A percentile compares a stretch with the other conserved stretches of the same genome.
Conservation (phyloP, 2,329 filamentous ascomycete species). For the Arthrobotrys iridis region DNA sequence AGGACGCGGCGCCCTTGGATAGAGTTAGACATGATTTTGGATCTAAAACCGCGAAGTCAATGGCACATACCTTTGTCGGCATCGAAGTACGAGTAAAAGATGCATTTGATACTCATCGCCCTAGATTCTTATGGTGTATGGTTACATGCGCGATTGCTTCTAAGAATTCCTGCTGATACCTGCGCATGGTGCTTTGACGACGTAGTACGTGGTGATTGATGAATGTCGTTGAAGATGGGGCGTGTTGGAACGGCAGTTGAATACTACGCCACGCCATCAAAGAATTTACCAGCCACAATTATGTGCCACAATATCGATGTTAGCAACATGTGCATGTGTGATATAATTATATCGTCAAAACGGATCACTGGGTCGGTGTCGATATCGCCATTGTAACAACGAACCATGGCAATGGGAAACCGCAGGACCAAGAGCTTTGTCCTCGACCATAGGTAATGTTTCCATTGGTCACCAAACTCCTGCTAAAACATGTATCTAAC, state of each 20-base stretch:
- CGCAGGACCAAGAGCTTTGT: conserved; percentile 4
- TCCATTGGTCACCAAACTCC: background rate
- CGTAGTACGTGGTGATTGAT: background rate
- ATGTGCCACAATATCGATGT: conserved; percentile 12
- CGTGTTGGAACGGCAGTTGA: conserved; percentile 1
- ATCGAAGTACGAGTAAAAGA: conserved; percentile 76
- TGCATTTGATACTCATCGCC: conserved; percentile 68
- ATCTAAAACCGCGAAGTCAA: background rate
- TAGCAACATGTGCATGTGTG: too few relatives aligned
- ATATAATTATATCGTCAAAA: too few relatives aligned
- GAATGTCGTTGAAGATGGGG: background rate
- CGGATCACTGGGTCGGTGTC: background rate
- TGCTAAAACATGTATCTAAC: conserved; percentile 14
- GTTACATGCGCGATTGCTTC: background rate
- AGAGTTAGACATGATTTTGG: conserved; percentile 51
- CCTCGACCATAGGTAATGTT: background rate
- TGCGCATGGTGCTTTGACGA: conserved; percentile 7
- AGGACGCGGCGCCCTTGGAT: conserved; percentile 70
- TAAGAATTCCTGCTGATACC: background rate
- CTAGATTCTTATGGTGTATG: background rate
- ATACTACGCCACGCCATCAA: background rate
- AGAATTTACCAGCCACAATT: background rate
- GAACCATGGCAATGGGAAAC: conserved; percentile 10
- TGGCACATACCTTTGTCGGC: conserved; percentile 69
- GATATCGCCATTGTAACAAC: conserved; percentile 1